phyloP scores from a whole-genome alignment of 148 eudicot genomes.

The Camellia japonica region DNA sequence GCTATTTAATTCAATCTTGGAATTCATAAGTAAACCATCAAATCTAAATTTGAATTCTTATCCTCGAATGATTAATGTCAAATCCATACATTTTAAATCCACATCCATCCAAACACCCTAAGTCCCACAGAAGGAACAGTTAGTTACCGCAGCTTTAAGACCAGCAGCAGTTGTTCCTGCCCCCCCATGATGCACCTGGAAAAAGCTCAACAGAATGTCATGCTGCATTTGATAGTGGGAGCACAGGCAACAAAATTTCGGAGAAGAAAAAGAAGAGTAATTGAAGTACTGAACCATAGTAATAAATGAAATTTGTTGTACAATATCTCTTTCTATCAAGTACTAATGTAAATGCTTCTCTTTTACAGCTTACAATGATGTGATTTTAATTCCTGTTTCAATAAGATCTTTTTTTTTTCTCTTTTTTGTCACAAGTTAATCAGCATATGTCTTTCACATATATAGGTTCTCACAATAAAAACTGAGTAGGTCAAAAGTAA shows the following conservation, averaged over 20 bases:
- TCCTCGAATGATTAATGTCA: no score
- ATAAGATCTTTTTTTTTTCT: not conserved
- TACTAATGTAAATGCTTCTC: not conserved
- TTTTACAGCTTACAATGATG: not conserved
- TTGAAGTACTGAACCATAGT: not conserved
- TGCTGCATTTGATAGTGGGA: not conserved
- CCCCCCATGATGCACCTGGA: constrained; percentile 79
- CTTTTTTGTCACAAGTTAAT: not conserved
- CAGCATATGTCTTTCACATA: not conserved
- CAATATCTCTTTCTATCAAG: not conserved
- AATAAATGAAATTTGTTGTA: not conserved
- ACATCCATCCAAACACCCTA: no score
- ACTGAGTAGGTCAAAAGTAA: not conserved
- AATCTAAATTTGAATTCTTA: no score
- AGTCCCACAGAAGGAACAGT: not conserved
- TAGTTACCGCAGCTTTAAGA: constrained; percentile 70
- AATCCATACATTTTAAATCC: no score
- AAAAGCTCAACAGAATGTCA: not conserved
- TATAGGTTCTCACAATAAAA: not conserved
- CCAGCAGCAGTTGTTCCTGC: constrained; percentile 90
- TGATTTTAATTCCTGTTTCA: not conserved
- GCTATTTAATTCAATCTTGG: no score
- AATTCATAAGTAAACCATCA: no score
- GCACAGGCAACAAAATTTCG: not conserved
- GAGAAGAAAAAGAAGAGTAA: no score